Conservation (phyloP, 1,284 basidiomycete species). For the Microbotryum scabiosae region DNA sequence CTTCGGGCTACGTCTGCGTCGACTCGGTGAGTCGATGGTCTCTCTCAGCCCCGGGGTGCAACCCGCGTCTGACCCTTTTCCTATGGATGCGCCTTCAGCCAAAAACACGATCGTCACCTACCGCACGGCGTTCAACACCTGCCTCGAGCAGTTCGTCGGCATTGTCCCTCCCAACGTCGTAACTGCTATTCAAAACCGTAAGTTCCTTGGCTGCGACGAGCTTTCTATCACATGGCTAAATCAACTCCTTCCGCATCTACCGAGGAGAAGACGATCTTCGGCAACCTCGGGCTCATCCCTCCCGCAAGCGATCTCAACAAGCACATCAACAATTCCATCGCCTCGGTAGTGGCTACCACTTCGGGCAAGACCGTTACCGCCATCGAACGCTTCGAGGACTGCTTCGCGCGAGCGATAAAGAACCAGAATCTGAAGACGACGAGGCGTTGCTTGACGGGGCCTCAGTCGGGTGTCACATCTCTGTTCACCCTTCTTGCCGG, state of each 20-base stretch:
- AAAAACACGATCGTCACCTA: slow-evolving; percentile 7
- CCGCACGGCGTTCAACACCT: slow-evolving; percentile 10
- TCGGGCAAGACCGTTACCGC: slow-evolving; percentile 17
- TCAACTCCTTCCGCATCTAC: neutral
- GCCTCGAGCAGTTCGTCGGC: slow-evolving; percentile 21
- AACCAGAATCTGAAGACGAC: neutral
- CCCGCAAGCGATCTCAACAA: slow-evolving; percentile 10
- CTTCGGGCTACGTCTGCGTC: slow-evolving; percentile 7
- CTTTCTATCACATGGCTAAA: neutral
- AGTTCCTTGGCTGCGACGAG: neutral
- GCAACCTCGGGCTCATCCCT: slow-evolving; percentile 11
- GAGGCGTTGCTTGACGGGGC: slow-evolving; percentile 7
- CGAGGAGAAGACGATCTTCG: slow-evolving; percentile 9
- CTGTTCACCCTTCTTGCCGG: slow-evolving; percentile 11
- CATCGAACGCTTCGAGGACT: slow-evolving; percentile 9
- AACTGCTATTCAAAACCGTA: slow-evolving; percentile 10
- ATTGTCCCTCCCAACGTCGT: slow-evolving; percentile 19
- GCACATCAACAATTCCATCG: slow-evolving; percentile 14
- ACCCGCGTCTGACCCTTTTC: too few species aligned
- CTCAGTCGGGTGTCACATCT: neutral
- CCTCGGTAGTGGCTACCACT: slow-evolving; percentile 8
- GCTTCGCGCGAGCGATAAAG: neutral
- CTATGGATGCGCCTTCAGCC: too few species aligned
- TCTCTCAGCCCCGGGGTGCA: neutral
- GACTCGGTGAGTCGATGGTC: neutral